Conservation (phyloP, 352 stramenopile genomes). For the Aphanomyces invadans region DNA sequence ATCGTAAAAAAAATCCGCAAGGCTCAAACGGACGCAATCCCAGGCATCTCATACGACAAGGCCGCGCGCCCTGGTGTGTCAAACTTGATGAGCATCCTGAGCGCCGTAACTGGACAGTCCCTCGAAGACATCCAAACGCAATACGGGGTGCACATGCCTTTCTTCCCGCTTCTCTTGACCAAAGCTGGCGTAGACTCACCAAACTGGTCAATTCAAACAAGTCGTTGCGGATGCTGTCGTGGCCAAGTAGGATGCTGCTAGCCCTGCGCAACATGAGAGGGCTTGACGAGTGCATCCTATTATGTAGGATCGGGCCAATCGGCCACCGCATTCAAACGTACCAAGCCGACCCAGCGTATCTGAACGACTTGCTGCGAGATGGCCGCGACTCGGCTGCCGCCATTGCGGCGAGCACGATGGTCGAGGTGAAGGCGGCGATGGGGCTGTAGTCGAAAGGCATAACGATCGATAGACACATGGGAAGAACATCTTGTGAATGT, state of each 20-base stretch:
- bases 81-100: slow-evolving; percentile 93
- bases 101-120: slow-evolving; percentile 57
- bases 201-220: slow-evolving; percentile 92
- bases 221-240: slow-evolving; percentile 92
- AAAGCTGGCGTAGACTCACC: slow-evolving; percentile 26
- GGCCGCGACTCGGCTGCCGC: slow-evolving; percentile 63
- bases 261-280: not conserved
- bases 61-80: slow-evolving; percentile 88
- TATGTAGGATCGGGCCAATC: slow-evolving; percentile 86
- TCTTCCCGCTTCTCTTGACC: slow-evolving; percentile 35
- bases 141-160: slow-evolving; percentile 49
- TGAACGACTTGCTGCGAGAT: slow-evolving; percentile 84
- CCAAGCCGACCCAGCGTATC: slow-evolving; percentile 84
- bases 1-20: slow-evolving; percentile 83
- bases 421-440: slow-evolving; percentile 68
- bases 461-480: not conserved
- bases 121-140: slow-evolving; percentile 66
- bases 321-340: slow-evolving; percentile 90
- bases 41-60: slow-evolving; percentile 85
- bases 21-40: slow-evolving; percentile 83
- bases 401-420: slow-evolving; percentile 59
- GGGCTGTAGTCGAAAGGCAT: slow-evolving; percentile 30
- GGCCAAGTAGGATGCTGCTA: slow-evolving; percentile 66
- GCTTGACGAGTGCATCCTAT: not conserved
- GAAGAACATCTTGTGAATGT: too few species aligned